Percentiles rank a stretch among this genome's conserved stretches.
phyloP scores from a whole-genome alignment of 495 filamentous ascomycete genomes.

The Aspergillus hancockii region DNA sequence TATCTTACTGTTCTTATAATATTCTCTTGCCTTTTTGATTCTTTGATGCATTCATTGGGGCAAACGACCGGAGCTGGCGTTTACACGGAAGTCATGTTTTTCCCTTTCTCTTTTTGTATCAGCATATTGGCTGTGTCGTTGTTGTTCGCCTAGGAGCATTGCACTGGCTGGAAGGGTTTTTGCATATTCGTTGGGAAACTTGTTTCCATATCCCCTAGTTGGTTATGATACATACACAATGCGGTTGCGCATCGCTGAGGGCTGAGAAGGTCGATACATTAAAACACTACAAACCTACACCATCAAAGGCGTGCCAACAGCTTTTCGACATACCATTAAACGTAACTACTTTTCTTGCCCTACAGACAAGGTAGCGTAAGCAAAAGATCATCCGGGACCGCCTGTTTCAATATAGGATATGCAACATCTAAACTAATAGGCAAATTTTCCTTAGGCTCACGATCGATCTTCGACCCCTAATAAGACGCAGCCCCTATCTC shows the following conservation, averaged over 20 bases:
- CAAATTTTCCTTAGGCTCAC: constrained; percentile 22
- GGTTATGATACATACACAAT: constrained; percentile 2
- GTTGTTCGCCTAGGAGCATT: no score
- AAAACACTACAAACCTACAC: no score
- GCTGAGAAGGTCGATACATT: neutral
- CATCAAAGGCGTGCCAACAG: no score
- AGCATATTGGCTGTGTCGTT: no score
- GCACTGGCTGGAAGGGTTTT: neutral
- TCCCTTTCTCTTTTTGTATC: neutral
- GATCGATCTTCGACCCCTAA: constrained; percentile 14
- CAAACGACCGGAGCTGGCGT: neutral
- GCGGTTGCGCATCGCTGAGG: neutral
- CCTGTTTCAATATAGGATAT: constrained; percentile 25
- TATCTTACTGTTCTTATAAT: neutral
- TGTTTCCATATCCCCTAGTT: neutral
- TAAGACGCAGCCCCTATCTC: constrained; percentile 6
- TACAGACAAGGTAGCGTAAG: neutral
- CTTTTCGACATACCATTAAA: no score
- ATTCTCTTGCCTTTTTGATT: constrained; percentile 6
- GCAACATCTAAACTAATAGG: constrained; percentile 29
- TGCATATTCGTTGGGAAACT: neutral
- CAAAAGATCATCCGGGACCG: constrained; percentile 10
- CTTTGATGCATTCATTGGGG: neutral
- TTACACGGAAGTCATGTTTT: neutral
- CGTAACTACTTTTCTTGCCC: neutral